Percentiles rank a stretch among this genome's conserved stretches.
Evolutionary conservation across 805 yeast species (phyloP).

Genomic region (Candida berthetii): DNA sequence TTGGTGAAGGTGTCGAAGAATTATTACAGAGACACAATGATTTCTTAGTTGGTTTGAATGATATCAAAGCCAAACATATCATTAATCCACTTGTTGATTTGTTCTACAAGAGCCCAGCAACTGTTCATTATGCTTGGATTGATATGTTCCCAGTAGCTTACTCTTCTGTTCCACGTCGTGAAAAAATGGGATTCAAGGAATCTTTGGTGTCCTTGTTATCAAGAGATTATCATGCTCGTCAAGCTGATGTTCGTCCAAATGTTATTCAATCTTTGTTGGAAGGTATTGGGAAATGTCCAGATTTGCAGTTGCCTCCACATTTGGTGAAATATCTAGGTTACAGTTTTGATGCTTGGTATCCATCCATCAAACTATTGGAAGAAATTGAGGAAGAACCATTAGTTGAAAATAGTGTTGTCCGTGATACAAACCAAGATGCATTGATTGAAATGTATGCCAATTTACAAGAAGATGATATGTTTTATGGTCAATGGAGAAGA

Average conservation of each 20-base stretch:
- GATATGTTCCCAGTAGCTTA: slow-evolving; percentile 78
- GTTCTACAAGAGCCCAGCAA: slow-evolving; percentile 73
- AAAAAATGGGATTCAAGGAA: slow-evolving; percentile 78
- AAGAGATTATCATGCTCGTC: slow-evolving; percentile 90
- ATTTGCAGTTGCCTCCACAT: slow-evolving; percentile 86
- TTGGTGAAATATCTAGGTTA: slow-evolving; percentile 82
- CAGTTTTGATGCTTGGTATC: slow-evolving; percentile 88
- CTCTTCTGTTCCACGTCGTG: slow-evolving; percentile 67
- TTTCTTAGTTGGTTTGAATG: slow-evolving; percentile 20
- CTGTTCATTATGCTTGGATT: slow-evolving; percentile 81
- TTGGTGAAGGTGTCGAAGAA: slow-evolving; percentile 18
- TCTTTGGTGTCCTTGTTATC: slow-evolving; percentile 73
- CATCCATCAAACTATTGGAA: slow-evolving; percentile 80
- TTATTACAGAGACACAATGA: slow-evolving; percentile 28
- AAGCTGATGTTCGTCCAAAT: slow-evolving; percentile 79
- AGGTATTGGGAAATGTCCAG: slow-evolving; percentile 71
- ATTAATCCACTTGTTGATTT: slow-evolving; percentile 71
- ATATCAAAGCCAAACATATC: slow-evolving; percentile 51
- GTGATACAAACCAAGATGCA: slow-evolving; percentile 87
- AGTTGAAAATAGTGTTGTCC: slow-evolving; percentile 65
- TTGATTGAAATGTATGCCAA: slow-evolving; percentile 82
- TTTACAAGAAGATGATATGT: slow-evolving; percentile 92
- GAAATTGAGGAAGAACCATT: slow-evolving; percentile 52
- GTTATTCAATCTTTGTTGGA: slow-evolving; percentile 80
- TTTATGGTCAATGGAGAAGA: slow-evolving; percentile 96